phyloP scores from a whole-genome alignment of 163 green algal species.

The Scenedesmus sp. region DNA sequence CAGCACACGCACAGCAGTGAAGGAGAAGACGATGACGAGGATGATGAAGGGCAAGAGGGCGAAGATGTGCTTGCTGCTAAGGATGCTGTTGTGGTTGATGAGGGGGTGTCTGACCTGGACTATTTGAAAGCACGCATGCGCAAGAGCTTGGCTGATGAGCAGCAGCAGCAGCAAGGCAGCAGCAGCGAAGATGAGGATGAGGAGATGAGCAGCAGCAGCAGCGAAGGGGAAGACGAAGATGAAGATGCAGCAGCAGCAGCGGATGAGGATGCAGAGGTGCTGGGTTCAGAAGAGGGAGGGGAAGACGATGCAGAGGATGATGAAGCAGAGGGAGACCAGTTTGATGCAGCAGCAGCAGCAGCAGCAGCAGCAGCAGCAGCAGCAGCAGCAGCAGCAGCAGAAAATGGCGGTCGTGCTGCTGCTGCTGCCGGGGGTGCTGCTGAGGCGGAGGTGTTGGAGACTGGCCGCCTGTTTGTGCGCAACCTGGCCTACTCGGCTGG shows the following conservation, averaged over 20 bases:
- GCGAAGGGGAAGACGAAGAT: constrained; percentile 28
- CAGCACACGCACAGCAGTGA: constrained; percentile 28
- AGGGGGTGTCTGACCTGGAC: constrained; percentile 89
- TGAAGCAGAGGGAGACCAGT: not conserved
- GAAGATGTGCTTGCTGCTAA: constrained; percentile 24
- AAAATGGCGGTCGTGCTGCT: not conserved
- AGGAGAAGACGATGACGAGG: constrained; percentile 31
- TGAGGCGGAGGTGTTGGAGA: constrained; percentile 71
- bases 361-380: not conserved
- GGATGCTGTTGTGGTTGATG: constrained; percentile 70
- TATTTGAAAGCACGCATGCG: constrained; percentile 85
- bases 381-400: constrained; percentile 33
- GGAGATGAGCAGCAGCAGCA: constrained; percentile 38
- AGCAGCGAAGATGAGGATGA: constrained; percentile 20
- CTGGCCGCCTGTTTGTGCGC: constrained; percentile 93
- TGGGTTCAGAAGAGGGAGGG: not conserved
- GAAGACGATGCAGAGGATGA: not conserved
- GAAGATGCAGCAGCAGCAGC: constrained; percentile 28
- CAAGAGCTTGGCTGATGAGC: constrained; percentile 63
- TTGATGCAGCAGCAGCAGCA: constrained; percentile 52
- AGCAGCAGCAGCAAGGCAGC: constrained; percentile 51
- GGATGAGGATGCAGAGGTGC: constrained; percentile 8
- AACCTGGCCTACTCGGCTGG: constrained; percentile 95
- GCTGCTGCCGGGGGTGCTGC: constrained; percentile 23
- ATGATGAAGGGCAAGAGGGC: constrained; percentile 29